Percentiles rank a stretch among this genome's conserved stretches.
phyloP scores from a whole-genome alignment of 768 basidiomycete genomes.

The Leucocoprinus sp. region DNA sequence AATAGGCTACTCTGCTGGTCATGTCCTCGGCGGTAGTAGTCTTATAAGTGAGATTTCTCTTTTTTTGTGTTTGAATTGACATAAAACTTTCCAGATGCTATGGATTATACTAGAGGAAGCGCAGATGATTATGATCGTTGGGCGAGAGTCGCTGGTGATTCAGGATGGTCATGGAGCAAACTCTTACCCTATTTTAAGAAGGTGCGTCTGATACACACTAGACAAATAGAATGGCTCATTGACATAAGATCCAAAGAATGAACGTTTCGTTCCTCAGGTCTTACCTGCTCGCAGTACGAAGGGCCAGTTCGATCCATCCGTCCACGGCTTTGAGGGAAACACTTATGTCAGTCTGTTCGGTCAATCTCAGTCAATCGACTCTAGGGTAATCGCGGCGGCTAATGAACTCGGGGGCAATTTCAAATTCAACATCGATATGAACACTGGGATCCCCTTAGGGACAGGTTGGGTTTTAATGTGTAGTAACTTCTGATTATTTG shows the following conservation, averaged over 20 bases:
- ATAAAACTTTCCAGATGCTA: constrained; percentile 17
- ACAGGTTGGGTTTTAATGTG: constrained; percentile 16
- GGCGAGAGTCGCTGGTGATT: constrained; percentile 23
- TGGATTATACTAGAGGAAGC: constrained; percentile 26
- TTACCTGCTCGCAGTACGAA: constrained; percentile 28
- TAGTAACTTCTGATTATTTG: background rate
- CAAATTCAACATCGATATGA: constrained; percentile 19
- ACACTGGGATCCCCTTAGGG: constrained; percentile 24
- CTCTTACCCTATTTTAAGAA: constrained; percentile 23
- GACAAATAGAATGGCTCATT: background rate
- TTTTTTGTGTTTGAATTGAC: background rate
- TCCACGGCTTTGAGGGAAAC: constrained; percentile 28
- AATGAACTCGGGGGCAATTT: constrained; percentile 21
- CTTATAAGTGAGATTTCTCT: constrained; percentile 13
- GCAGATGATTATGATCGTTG: constrained; percentile 20
- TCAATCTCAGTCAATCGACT: constrained; percentile 22
- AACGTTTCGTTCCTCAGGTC: constrained; percentile 22
- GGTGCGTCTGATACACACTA: constrained; percentile 13
- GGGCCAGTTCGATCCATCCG: constrained; percentile 27
- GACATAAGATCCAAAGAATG: constrained; percentile 23
- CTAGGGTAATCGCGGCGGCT: constrained; percentile 23
- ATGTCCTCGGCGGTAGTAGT: constrained; percentile 25
- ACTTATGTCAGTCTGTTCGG: constrained; percentile 25
- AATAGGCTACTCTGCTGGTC: constrained; percentile 17
- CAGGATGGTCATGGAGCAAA: constrained; percentile 26